Conservation (phyloP, 495 filamentous ascomycete genomes). For the Penicillium antarcticum region DNA sequence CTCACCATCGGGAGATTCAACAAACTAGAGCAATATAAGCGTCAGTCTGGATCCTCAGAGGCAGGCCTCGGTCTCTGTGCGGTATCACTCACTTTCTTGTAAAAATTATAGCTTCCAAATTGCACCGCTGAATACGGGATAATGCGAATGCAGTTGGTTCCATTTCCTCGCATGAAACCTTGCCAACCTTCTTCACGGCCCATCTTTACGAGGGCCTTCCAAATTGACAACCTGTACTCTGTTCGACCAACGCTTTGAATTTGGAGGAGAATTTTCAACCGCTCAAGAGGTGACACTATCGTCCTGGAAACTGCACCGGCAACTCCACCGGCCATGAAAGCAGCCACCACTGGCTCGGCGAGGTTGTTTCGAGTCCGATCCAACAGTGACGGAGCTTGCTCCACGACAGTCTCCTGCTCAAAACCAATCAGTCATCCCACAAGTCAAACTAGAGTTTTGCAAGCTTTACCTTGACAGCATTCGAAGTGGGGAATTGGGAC, state of each 20-base stretch:
- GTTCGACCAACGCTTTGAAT: constrained; percentile 86
- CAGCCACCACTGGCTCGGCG: constrained; percentile 73
- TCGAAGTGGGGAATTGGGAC: constrained; percentile 23
- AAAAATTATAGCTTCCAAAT: constrained; percentile 96
- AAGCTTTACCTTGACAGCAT: constrained; percentile 24
- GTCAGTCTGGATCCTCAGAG: neutral
- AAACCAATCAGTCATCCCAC: neutral
- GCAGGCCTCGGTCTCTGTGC: neutral
- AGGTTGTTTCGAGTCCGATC: constrained; percentile 22
- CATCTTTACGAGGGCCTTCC: constrained; percentile 88
- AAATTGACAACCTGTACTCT: constrained; percentile 88
- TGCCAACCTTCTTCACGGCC: constrained; percentile 94
- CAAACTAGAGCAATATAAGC: constrained; percentile 50
- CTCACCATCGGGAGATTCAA: constrained; percentile 68
- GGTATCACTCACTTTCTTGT: constrained; percentile 71
- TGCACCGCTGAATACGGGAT: constrained; percentile 97
- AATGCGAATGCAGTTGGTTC: constrained; percentile 96
- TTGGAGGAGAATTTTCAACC: constrained; percentile 96
- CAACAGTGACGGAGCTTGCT: constrained; percentile 13
- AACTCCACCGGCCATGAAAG: constrained; percentile 93
- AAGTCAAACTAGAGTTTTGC: neutral
- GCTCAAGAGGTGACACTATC: constrained; percentile 91
- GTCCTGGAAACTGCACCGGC: constrained; percentile 96
- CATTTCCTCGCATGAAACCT: constrained; percentile 95
- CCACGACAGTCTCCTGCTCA: constrained; percentile 10